phyloP scores from a whole-genome alignment of 345 rosid species.

The Alliaria petiolata region DNA sequence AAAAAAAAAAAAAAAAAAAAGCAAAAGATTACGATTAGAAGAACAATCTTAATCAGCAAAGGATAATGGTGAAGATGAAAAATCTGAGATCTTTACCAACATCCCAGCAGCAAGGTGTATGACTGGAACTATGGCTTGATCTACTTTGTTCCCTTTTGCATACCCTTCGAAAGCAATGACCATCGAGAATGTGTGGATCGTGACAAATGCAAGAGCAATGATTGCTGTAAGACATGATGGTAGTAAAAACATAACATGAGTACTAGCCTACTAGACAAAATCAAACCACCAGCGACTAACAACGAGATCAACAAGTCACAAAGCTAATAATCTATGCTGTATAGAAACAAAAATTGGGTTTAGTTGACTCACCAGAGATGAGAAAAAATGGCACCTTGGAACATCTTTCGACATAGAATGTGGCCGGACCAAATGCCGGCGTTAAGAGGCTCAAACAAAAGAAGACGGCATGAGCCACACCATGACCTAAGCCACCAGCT shows the following conservation, averaged over 20 bases:
- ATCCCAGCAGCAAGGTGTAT: conserved; percentile 86
- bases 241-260: conserved; percentile 17
- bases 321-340: not conserved
- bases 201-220: conserved; percentile 85
- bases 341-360: not conserved
- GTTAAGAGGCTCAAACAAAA: conserved; percentile 92
- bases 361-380: conserved; percentile 68
- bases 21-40: not conserved
- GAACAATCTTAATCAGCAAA: not conserved
- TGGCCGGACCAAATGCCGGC: conserved; percentile 97
- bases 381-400: conserved; percentile 87
- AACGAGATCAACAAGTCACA: not conserved
- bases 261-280: conserved; percentile 1
- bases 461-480: conserved; percentile 97
- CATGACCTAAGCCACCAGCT: conserved; percentile 99
- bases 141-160: conserved; percentile 80
- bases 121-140: conserved; percentile 72
- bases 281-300: conserved; percentile 5
- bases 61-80: not conserved
- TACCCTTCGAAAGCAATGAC: conserved; percentile 91
- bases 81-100: conserved; percentile 51
- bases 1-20: not conserved
- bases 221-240: conserved; percentile 56
- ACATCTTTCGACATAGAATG: conserved; percentile 71
- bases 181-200: conserved; percentile 96